phyloP scores from a whole-genome alignment of 345 rosid species.

The Moringa oleifera region DNA sequence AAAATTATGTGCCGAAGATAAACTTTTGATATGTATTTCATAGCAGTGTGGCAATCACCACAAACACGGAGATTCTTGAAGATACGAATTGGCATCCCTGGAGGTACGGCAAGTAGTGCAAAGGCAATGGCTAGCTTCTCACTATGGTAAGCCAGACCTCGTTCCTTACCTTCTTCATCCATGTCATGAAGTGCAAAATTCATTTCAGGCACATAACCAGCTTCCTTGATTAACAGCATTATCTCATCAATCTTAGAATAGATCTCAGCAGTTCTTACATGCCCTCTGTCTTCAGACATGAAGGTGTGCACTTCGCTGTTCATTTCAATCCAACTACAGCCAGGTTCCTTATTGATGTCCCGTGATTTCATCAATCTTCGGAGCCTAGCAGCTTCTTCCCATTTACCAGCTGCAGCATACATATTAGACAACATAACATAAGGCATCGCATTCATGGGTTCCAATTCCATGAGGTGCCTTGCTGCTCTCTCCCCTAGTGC shows the following conservation, averaged over 20 bases:
- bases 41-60: slow-evolving; percentile 86
- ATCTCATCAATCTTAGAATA: slow-evolving; percentile 72
- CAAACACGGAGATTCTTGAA: slow-evolving; percentile 91
- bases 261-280: slow-evolving; percentile 53
- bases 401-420: slow-evolving; percentile 62
- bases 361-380: slow-evolving; percentile 69
- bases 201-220: slow-evolving; percentile 70
- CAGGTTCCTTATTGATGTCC: slow-evolving; percentile 76
- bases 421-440: slow-evolving; percentile 69
- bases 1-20: slow-evolving; percentile 57
- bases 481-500: slow-evolving; percentile 84
- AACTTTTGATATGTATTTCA: slow-evolving; percentile 65
- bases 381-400: slow-evolving; percentile 68
- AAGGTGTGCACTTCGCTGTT: slow-evolving; percentile 61
- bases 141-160: slow-evolving; percentile 81
- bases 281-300: slow-evolving; percentile 71
- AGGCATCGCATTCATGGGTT: slow-evolving; percentile 66
- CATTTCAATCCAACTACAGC: slow-evolving; percentile 73
- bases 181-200: slow-evolving; percentile 71
- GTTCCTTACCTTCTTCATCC: slow-evolving; percentile 70
- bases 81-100: slow-evolving; percentile 62
- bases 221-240: slow-evolving; percentile 57
- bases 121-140: slow-evolving; percentile 89
- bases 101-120: slow-evolving; percentile 53
- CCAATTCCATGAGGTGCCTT: slow-evolving; percentile 54